A percentile compares a stretch with the other conserved stretches of the same genome.
These are phyloP conservation scores for Ajuga reptans DNA, from an alignment of 305 asterid genomes.

Conservation along the genomic window DNA sequence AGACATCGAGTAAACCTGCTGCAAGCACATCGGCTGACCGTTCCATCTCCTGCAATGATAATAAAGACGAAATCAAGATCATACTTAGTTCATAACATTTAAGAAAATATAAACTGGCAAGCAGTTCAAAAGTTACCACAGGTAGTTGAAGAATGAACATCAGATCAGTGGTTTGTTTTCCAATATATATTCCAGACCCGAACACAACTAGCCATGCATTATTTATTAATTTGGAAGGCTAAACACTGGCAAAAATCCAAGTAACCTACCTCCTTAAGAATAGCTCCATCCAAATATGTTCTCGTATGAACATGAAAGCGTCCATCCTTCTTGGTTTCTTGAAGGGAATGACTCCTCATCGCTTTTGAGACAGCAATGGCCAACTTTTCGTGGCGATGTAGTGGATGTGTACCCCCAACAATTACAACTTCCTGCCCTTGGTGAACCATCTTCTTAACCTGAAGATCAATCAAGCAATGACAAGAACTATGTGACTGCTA, in stretches of 20 bases:
- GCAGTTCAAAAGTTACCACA: not conserved
- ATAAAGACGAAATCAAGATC: constrained; percentile 13
- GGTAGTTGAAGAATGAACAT: constrained; percentile 14
- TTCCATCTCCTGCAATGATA: constrained; percentile 75
- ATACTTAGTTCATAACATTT: not conserved
- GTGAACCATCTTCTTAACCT: constrained; percentile 89
- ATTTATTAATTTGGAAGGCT: constrained; percentile 5
- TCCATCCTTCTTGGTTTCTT: constrained; percentile 96
- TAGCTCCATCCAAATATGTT: constrained; percentile 94
- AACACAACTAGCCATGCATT: not conserved
- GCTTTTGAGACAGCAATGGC: constrained; percentile 97
- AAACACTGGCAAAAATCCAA: not conserved
- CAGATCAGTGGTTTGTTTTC: constrained; percentile 2
- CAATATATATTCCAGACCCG: not conserved
- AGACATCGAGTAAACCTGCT: constrained; percentile 91
- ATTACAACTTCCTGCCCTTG: constrained; percentile 83
- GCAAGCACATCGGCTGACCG: constrained; percentile 97
- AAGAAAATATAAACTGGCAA: not conserved
- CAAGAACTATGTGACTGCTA: constrained; percentile 12
- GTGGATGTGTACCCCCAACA: constrained; percentile 75
- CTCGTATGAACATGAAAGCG: constrained; percentile 94
- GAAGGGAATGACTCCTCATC: constrained; percentile 90
- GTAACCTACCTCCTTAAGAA: constrained; percentile 73
- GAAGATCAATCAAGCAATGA: constrained; percentile 27
- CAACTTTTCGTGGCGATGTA: constrained; percentile 89